A percentile compares a stretch with the other conserved stretches of the same genome.
Conservation (phyloP, 1,284 basidiomycete genomes). For the Bondarzewia mesenterica region DNA sequence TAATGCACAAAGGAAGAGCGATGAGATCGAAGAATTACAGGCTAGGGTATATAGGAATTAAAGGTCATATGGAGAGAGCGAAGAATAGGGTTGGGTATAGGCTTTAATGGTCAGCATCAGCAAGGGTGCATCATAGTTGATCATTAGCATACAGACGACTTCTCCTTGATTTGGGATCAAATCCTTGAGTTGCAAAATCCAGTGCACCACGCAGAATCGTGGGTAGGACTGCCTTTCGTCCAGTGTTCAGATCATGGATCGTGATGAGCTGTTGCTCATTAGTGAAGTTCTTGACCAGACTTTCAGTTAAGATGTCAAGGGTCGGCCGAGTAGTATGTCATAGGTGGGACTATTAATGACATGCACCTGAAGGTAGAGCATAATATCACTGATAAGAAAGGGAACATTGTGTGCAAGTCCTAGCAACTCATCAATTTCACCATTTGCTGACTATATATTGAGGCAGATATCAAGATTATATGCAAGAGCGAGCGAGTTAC, state of each 20-base stretch:
- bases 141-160: too few species aligned
- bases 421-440: too few species aligned
- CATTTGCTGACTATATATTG: too few species aligned
- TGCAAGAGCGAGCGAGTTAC: too few species aligned
- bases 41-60: neutral
- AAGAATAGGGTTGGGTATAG: neutral
- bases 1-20: neutral
- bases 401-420: neutral
- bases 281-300: neutral
- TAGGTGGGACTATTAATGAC: neutral
- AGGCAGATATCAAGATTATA: too few species aligned
- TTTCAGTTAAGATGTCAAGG: neutral
- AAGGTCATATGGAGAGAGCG: neutral
- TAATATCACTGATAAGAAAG: neutral
- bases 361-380: conserved; percentile 3
- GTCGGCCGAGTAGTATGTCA: neutral
- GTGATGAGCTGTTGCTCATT: neutral
- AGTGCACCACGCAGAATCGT: neutral
- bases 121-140: neutral
- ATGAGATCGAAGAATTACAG: neutral
- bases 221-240: neutral
- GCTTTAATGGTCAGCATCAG: neutral
- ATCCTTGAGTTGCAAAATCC: neutral
- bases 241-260: neutral
- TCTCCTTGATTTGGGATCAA: neutral